These are phyloP conservation scores for Harringtonia lauricola DNA, from an alignment of 2,329 filamentous ascomycete genomes.

Conservation along the genomic window DNA sequence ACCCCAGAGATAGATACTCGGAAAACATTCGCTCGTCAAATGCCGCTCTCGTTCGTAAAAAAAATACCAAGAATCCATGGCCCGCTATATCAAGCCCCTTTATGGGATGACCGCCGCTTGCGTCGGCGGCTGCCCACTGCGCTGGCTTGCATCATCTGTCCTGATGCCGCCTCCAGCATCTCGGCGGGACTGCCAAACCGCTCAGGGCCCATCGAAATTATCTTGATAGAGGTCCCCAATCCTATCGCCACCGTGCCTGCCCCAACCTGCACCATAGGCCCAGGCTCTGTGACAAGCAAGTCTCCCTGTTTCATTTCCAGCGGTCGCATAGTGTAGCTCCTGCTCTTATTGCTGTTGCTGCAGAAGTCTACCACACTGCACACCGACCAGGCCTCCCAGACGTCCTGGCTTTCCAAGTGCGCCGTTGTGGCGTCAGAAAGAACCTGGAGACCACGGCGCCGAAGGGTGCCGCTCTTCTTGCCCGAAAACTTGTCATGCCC, in stretches of 20 bases:
- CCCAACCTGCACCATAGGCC: conserved; percentile 53
- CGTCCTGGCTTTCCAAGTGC: conserved; percentile 14
- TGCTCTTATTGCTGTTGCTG: background rate
- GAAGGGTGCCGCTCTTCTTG: background rate
- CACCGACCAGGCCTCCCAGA: conserved; percentile 46
- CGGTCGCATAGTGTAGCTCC: conserved; percentile 21
- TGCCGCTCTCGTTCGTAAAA: too few relatives aligned
- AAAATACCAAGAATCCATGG: too few relatives aligned
- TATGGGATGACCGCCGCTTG: background rate
- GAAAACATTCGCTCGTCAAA: too few relatives aligned
- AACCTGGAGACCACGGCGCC: conserved; percentile 9
- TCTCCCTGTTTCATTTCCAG: conserved; percentile 27
- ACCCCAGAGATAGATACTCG: too few relatives aligned
- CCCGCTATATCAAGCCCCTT: background rate
- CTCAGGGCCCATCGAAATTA: conserved; percentile 57
- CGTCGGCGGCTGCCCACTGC: background rate
- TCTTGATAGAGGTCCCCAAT: conserved; percentile 62
- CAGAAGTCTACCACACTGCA: conserved; percentile 32
- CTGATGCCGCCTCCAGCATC: conserved; percentile 16
- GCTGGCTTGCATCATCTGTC: conserved; percentile 11
- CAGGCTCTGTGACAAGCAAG: conserved; percentile 47
- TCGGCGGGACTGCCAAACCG: conserved; percentile 39
- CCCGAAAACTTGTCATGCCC: background rate
- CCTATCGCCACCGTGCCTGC: conserved; percentile 56
- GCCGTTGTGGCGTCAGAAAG: background rate